phyloP scores from a whole-genome alignment of 163 green algal species.

The Coccomyxa subellipsoidea region DNA sequence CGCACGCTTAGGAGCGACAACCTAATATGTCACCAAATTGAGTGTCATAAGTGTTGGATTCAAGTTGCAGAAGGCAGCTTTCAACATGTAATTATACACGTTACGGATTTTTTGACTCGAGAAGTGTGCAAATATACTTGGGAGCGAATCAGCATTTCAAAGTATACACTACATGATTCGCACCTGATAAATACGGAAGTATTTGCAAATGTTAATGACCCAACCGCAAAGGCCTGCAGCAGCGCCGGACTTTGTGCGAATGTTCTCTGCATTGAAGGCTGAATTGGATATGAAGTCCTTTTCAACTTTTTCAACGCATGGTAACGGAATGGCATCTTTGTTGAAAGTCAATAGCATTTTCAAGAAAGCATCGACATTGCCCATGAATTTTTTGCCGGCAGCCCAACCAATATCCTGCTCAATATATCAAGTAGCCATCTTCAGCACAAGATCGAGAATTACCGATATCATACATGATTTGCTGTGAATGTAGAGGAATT shows the following conservation, averaged over 20 bases:
- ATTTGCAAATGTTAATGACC: constrained; percentile 96
- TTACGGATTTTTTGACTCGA: too few species aligned
- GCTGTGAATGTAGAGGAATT: too few species aligned
- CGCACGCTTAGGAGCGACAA: constrained; percentile 87
- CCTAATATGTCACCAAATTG: constrained; percentile 39
- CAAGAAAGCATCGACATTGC: constrained; percentile 90
- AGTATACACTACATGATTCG: too few species aligned
- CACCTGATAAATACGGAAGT: constrained; percentile 93
- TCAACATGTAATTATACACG: too few species aligned
- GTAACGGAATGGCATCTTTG: constrained; percentile 77
- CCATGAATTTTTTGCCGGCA: constrained; percentile 89
- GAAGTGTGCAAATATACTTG: too few species aligned
- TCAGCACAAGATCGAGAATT: background rate
- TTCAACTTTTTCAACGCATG: constrained; percentile 73
- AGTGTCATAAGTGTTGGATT: too few species aligned
- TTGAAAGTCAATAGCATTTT: constrained; percentile 86
- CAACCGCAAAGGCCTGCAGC: constrained; percentile 87
- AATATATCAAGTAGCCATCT: too few species aligned
- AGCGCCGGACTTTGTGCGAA: constrained; percentile 83
- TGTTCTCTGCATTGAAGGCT: constrained; percentile 82
- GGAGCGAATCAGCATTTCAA: too few species aligned
- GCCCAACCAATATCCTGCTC: constrained; percentile 84
- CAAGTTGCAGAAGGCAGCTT: too few species aligned
- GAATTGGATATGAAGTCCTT: constrained; percentile 79
- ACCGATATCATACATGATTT: background rate